Evolutionary conservation across 202 grass and related monocot genomes (phyloP).

Genomic region (Digitaria exilis): DNA sequence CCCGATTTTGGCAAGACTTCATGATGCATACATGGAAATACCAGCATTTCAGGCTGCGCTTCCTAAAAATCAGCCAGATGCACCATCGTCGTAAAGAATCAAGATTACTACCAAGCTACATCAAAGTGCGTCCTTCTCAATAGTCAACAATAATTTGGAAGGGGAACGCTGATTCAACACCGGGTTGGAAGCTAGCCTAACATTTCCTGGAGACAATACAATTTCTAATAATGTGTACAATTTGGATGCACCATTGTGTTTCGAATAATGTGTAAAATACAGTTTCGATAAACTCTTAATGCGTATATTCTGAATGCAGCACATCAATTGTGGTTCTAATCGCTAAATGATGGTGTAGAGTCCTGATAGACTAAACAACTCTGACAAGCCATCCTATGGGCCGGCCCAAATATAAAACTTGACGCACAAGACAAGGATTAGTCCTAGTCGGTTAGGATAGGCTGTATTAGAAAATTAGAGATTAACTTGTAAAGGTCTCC

Average conservation of each 20-base stretch:
- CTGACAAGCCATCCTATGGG: too few relatives aligned
- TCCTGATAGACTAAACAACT: too few relatives aligned
- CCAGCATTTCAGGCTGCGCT: conserved; percentile 66
- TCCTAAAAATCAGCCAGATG: conserved; percentile 67
- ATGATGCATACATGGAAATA: conserved; percentile 57
- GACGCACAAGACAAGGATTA: too few relatives aligned
- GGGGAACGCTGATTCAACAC: background rate
- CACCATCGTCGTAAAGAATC: conserved; percentile 29
- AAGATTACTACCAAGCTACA: background rate
- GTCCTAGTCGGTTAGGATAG: too few relatives aligned
- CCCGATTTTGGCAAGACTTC: conserved; percentile 56
- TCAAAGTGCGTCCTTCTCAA: background rate
- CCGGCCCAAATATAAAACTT: too few relatives aligned
- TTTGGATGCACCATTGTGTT: too few relatives aligned
- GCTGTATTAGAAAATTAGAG: too few relatives aligned
- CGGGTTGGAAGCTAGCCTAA: background rate
- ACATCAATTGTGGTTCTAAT: background rate
- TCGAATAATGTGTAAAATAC: too few relatives aligned
- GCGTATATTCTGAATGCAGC: background rate
- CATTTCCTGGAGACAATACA: background rate
- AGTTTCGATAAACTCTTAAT: too few relatives aligned
- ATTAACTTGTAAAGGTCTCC: too few relatives aligned
- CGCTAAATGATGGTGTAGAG: too few relatives aligned
- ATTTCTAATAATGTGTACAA: background rate
- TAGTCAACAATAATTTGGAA: conserved; percentile 9